Evolutionary conservation across 495 filamentous ascomycete genomes (phyloP).

Genomic region (Penicillium chermesinum): DNA sequence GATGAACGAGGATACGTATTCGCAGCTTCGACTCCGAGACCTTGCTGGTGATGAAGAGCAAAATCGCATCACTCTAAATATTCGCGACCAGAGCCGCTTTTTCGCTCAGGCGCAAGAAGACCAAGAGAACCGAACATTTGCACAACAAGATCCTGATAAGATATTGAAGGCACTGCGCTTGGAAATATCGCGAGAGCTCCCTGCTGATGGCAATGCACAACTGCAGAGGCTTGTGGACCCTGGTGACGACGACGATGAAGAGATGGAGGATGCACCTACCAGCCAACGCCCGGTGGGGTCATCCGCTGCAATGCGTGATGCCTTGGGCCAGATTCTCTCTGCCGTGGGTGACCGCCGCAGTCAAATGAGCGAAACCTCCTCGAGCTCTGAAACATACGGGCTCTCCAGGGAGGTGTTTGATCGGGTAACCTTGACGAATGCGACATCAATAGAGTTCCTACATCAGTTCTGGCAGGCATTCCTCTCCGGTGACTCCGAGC

Average conservation of each 20-base stretch:
- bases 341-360: slow-evolving; percentile 40
- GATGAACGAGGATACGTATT: slow-evolving; percentile 69
- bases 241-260: slow-evolving; percentile 52
- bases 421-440: slow-evolving; percentile 75
- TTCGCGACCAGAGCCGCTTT: slow-evolving; percentile 77
- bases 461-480: slow-evolving; percentile 92
- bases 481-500: slow-evolving; percentile 72
- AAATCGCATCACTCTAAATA: slow-evolving; percentile 73
- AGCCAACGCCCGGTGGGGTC: slow-evolving; percentile 31
- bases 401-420: slow-evolving; percentile 64
- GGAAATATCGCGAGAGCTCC: slow-evolving; percentile 49
- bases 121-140: slow-evolving; percentile 54
- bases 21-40: slow-evolving; percentile 73
- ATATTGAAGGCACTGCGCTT: slow-evolving; percentile 59
- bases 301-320: slow-evolving; percentile 29
- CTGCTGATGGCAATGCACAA: slow-evolving; percentile 53
- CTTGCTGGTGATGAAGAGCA: slow-evolving; percentile 68
- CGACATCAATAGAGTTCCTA: slow-evolving; percentile 90
- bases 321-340: slow-evolving; percentile 40
- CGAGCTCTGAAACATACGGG: slow-evolving; percentile 48
- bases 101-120: slow-evolving; percentile 59
- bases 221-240: slow-evolving; percentile 48
- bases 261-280: slow-evolving; percentile 45
- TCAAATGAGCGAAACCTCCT: slow-evolving; percentile 28
- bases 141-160: slow-evolving; percentile 60